phyloP scores from a whole-genome alignment of 208 protist genomes.

The Porcisia hertigi region DNA sequence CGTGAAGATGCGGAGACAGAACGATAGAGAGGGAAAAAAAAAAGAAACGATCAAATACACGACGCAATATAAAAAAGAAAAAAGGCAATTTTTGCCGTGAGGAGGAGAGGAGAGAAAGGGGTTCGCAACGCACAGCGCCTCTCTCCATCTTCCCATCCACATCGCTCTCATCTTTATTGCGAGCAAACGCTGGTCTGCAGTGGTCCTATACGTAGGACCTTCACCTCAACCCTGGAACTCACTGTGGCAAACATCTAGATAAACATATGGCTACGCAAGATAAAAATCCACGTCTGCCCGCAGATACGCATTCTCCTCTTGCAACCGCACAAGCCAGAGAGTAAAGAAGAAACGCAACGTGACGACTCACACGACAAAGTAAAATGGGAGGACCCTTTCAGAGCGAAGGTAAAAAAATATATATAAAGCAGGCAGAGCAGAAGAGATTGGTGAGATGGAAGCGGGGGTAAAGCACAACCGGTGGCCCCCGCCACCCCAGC shows the following conservation, averaged over 20 bases:
- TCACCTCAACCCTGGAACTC: background rate
- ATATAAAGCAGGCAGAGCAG: background rate
- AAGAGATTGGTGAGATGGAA: slow-evolving; percentile 6
- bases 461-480: background rate
- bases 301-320: background rate
- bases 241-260: too few species aligned
- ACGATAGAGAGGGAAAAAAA: background rate
- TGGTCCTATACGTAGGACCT: background rate
- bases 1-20: background rate
- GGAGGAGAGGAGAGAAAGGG: background rate
- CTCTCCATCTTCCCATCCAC: background rate
- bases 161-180: background rate
- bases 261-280: too few species aligned
- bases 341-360: background rate
- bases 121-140: background rate
- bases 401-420: background rate
- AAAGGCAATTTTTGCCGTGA: background rate
- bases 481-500: background rate
- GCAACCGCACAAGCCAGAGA: background rate
- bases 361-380: background rate
- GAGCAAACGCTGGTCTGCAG: background rate
- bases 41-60: too few species aligned
- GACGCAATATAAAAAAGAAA: background rate
- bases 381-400: background rate
- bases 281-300: background rate